Base-by-base conservation (phyloP, 2,329 filamentous ascomycete genomes). In the Stagonosporopsis cucurbitacearum region DNA sequence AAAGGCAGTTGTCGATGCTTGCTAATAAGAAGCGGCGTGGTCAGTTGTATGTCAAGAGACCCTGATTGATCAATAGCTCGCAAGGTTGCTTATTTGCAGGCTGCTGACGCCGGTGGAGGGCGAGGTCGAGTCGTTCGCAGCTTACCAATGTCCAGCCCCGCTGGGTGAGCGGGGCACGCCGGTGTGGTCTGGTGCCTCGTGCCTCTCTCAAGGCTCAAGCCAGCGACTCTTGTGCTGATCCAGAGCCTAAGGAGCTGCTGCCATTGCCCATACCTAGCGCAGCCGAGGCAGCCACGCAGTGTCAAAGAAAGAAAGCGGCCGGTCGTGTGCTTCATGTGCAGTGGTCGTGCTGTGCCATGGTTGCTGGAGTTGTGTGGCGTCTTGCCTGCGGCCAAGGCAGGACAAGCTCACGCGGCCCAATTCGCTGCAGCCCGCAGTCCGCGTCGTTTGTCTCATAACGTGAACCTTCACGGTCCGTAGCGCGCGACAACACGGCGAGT, bases 311-410 rank as follows among this genome's bases (percentile, higher is more conserved):
- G 42, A 19, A 19, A 9, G 32, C 30, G 53, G 39, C 28, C 30
- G 44, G 25, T 26, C 17, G 32, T 37, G 53, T 47, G 48, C 30
- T 33, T 51, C 26, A 55, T 46, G 37, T n/a, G n/a, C n/a, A n/a
- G n/a, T n/a, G n/a, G n/a, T 32, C 37, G 28, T 47, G 17, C 6
- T 49, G 36, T 51, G 53, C 39, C 33, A 32, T 12, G 30, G 46
- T 55, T 55, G 35, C 53, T 50, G 35, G 23, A 36, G 32, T 39
- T 28, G 53, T 41, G 53, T 56, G 53, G 53, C 47, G 53, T 36
- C 42, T 51, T 56, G 51, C 50, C 46, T 55, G 13, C 35, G 53
- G 53, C 53, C 48, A 56, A 56, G 53, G 42, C 53, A 56, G 30
- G 25, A 51, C 53, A 51, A 56, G 53, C 47, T 47, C 36, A 47